A percentile compares a stretch with the other conserved stretches of the same genome.
These are phyloP conservation scores for Hemileccinum impolitum DNA, from an alignment of 768 basidiomycete species.

Conservation along the genomic window DNA sequence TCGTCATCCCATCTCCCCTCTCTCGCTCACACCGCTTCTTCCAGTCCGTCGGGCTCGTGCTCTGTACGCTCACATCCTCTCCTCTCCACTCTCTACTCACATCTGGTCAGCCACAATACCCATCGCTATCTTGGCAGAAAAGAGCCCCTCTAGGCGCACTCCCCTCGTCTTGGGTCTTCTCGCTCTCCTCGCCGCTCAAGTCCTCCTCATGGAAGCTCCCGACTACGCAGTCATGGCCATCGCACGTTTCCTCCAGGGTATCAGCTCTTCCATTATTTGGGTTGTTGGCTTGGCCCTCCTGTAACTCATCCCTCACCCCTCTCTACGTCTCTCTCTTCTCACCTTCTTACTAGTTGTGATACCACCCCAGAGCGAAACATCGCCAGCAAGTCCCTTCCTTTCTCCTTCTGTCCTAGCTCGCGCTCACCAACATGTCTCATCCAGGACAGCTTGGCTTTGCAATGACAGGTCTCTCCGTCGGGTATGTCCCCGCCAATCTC, in stretches of 20 bases:
- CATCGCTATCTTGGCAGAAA: slow-evolving; percentile 54
- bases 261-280: slow-evolving; percentile 61
- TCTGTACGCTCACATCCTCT: slow-evolving; percentile 37
- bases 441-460: slow-evolving; percentile 59
- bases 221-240: slow-evolving; percentile 54
- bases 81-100: slow-evolving; percentile 1
- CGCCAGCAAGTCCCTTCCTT: slow-evolving; percentile 40
- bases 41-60: slow-evolving; percentile 54
- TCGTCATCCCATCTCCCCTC: neutral
- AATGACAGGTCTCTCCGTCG: slow-evolving; percentile 55
- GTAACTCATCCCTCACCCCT: slow-evolving; percentile 29
- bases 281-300: slow-evolving; percentile 58
- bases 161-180: slow-evolving; percentile 52
- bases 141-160: slow-evolving; percentile 40
- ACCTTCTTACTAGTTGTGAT: slow-evolving; percentile 46
- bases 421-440: neutral
- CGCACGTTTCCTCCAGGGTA: slow-evolving; percentile 57
- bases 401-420: neutral
- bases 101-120: slow-evolving; percentile 48
- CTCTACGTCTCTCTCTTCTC: neutral
- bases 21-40: slow-evolving; percentile 4
- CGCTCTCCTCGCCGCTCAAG: slow-evolving; percentile 49
- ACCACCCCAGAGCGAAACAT: slow-evolving; percentile 45
- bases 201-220: slow-evolving; percentile 62
- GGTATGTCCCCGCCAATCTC: slow-evolving; percentile 32